Evolutionary conservation across 2,329 filamentous ascomycete species (phyloP).

Genomic region (Colletotrichum lini): DNA sequence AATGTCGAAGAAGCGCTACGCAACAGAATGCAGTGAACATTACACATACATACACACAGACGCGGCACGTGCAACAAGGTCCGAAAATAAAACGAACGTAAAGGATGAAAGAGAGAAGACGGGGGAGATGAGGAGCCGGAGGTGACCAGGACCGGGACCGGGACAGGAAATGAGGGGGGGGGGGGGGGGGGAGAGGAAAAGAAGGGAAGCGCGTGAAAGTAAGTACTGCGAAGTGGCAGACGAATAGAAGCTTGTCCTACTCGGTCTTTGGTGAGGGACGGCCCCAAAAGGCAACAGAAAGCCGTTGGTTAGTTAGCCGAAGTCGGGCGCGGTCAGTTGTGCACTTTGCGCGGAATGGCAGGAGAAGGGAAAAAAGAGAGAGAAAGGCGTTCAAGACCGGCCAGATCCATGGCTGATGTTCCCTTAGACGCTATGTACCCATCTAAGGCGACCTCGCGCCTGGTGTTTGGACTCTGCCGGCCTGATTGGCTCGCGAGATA

Average conservation of each 20-base stretch:
- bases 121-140: neutral
- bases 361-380: constrained; percentile 6
- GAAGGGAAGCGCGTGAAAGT: constrained; percentile 2
- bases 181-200: neutral
- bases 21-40: constrained; percentile 8
- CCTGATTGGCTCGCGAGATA: constrained; percentile 39
- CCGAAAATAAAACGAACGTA: neutral
- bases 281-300: neutral
- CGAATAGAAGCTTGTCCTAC: neutral
- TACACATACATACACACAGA: neutral
- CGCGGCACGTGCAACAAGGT: constrained; percentile 1
- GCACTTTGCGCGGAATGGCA: constrained; percentile 29
- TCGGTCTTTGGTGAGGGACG: neutral
- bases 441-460: constrained; percentile 30
- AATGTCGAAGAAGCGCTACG: neutral
- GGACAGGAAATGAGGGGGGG: neutral
- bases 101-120: neutral
- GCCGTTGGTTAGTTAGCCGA: constrained; percentile 1
- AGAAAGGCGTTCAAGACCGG: constrained; percentile 26
- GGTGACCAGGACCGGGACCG: neutral
- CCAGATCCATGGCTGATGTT: constrained; percentile 15
- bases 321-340: constrained; percentile 11
- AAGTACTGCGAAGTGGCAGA: neutral
- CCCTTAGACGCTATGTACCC: neutral
- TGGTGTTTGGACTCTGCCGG: constrained; percentile 14